Percentiles rank a stretch among this genome's conserved stretches.
phyloP scores from a whole-genome alignment of 768 basidiomycete genomes.

The Lactarius trivialis region DNA sequence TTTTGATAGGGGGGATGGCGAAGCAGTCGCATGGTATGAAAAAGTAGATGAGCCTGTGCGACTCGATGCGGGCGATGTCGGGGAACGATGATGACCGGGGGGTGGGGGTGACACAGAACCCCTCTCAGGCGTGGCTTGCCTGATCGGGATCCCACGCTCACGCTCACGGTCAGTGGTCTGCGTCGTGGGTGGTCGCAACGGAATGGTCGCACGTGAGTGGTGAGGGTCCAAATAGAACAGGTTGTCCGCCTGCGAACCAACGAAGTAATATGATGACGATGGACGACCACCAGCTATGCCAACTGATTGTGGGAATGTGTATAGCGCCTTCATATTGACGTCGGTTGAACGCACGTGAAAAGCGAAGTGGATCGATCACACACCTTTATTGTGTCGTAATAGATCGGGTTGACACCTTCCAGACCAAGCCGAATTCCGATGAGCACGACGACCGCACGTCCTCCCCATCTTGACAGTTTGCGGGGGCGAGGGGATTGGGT shows the following conservation, averaged over 20 bases:
- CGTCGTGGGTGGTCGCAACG: constrained; percentile 51
- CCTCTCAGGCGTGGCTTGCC: constrained; percentile 19
- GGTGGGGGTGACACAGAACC: constrained; percentile 15
- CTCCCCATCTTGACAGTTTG: constrained; percentile 54
- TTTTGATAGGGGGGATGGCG: constrained; percentile 61
- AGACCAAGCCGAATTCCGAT: constrained; percentile 83
- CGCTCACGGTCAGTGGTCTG: constrained; percentile 16
- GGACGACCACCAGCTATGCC: constrained; percentile 97
- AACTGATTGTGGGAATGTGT: constrained; percentile 90
- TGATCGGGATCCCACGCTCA: constrained; percentile 7
- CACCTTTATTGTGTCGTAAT: constrained; percentile 81
- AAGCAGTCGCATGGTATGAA: constrained; percentile 52
- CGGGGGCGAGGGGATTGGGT: constrained; percentile 28
- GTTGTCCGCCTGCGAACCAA: constrained; percentile 84
- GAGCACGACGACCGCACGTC: constrained; percentile 76
- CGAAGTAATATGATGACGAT: constrained; percentile 97
- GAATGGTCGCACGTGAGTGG: constrained; percentile 69
- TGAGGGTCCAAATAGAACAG: constrained; percentile 81
- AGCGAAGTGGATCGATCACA: constrained; percentile 11
- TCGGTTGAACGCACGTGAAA: background rate
- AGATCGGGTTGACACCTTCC: constrained; percentile 92
- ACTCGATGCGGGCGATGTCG: constrained; percentile 25
- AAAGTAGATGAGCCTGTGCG: constrained; percentile 32
- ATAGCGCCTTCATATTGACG: constrained; percentile 56
- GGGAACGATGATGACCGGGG: constrained; percentile 24